These are phyloP conservation scores for Colletotrichum tamarilloi DNA, from an alignment of 2,329 filamentous ascomycete genomes.

Conservation along the genomic window DNA sequence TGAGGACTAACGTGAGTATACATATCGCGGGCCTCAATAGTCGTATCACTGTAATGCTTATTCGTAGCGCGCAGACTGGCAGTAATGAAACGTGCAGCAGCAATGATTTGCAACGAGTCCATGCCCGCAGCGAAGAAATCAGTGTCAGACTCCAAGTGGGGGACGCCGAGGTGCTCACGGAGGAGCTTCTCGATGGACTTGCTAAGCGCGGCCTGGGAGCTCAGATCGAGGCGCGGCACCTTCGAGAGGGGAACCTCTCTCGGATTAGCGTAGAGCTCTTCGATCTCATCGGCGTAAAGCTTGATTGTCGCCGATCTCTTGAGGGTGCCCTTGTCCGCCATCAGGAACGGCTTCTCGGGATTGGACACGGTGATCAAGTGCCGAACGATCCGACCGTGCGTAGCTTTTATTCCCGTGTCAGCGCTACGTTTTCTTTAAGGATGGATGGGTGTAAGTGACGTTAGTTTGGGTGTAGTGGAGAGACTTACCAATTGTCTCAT, in stretches of 20 bases:
- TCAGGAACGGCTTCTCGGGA: constrained; percentile 54
- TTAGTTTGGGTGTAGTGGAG: neutral
- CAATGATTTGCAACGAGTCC: constrained; percentile 53
- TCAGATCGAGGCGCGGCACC: constrained; percentile 36
- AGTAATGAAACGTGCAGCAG: constrained; percentile 47
- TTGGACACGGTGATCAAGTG: constrained; percentile 52
- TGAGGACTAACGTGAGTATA: constrained; percentile 50
- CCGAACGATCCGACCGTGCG: constrained; percentile 57
- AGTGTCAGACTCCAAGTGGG: constrained; percentile 38
- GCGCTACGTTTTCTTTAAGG: neutral
- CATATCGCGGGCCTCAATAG: constrained; percentile 50
- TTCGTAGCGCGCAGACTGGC: constrained; percentile 46
- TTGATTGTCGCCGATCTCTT: constrained; percentile 52
- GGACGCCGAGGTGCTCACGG: constrained; percentile 33
- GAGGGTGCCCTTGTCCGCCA: constrained; percentile 58
- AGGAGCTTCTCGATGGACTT: constrained; percentile 40
- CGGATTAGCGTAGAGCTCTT: constrained; percentile 50
- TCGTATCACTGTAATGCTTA: constrained; percentile 45
- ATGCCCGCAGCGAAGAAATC: constrained; percentile 53
- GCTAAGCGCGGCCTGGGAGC: constrained; percentile 38
- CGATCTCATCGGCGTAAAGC: constrained; percentile 56
- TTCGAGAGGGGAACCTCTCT: constrained; percentile 32
- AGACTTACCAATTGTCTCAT: constrained; percentile 42
- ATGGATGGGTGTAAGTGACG: neutral
- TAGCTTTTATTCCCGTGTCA: constrained; percentile 32